These are phyloP conservation scores for Pseudogymnoascus sp. DNA, from an alignment of 2,329 filamentous ascomycete genomes.

Conservation along the genomic window DNA sequence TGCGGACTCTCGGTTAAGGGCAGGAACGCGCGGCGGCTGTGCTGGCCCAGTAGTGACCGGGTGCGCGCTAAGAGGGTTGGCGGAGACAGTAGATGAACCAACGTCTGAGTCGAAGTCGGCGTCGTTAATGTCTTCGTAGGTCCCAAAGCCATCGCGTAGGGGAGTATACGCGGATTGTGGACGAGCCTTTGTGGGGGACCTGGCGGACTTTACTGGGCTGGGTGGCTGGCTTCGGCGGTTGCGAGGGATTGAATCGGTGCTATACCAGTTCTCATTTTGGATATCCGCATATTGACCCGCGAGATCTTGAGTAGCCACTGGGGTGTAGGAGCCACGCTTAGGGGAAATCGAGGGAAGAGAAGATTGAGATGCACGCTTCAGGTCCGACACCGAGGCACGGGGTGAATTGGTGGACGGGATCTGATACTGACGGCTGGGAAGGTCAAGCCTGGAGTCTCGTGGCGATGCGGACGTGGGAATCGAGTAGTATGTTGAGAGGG, in stretches of 20 bases:
- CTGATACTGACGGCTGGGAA: slow-evolving; percentile 51
- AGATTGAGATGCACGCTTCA: slow-evolving; percentile 41
- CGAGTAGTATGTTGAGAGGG: slow-evolving; percentile 44
- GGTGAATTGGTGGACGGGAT: slow-evolving; percentile 38
- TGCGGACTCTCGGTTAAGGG: neutral
- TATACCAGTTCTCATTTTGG: slow-evolving; percentile 9
- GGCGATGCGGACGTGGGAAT: slow-evolving; percentile 39
- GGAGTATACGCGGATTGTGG: neutral
- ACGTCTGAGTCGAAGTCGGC: slow-evolving; percentile 2
- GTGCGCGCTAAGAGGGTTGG: slow-evolving; percentile 10
- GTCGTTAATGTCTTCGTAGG: slow-evolving; percentile 5
- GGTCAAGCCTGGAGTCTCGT: slow-evolving; percentile 46
- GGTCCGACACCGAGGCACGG: slow-evolving; percentile 38
- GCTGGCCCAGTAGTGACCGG: neutral
- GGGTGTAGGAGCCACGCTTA: slow-evolving; percentile 1
- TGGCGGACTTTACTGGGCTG: neutral
- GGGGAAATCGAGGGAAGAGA: slow-evolving; percentile 6
- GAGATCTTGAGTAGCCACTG: neutral
- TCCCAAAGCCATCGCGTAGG: neutral
- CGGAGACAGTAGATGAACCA: neutral
- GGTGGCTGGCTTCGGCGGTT: neutral
- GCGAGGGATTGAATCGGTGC: neutral
- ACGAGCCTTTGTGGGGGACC: neutral
- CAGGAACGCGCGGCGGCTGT: neutral
- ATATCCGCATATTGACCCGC: neutral